Evolutionary conservation across 2,329 filamentous ascomycete genomes (phyloP), one percentile per base, ranked within the genome.

Genomic region (Didymella arachidicola): DNA sequence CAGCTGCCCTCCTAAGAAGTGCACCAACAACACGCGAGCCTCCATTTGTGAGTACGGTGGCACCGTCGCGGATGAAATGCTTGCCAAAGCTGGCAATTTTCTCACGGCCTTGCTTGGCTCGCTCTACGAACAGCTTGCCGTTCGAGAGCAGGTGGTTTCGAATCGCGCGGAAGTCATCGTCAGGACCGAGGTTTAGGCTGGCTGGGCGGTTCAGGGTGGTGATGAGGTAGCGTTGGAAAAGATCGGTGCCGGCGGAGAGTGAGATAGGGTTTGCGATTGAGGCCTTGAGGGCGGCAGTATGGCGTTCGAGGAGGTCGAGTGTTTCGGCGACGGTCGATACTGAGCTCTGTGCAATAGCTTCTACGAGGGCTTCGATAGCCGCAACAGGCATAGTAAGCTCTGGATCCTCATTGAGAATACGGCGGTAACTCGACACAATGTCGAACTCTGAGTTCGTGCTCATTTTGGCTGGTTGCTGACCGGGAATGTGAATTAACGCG

Each of bases 371-470:
- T 80, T 96, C 92, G 74, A 97, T 97, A 59, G 93, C 93, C 19
- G 95, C 95, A 54, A 99, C 91, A 63, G 95, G 93, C 87, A 97
- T 97, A 34, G 94, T 97, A 52, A 98, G 85, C 62, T 96, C 91
- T 11, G 90, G 84, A 76, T 98, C 93, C 50, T 85, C 83, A 58
- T 73, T 73, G 60, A 91, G 84, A 47, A 90, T 84, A 48, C 82
- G 79, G 69, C 86, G 83, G 80, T 91, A 91, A 45, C 86, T 86
- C 55, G 82, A 79, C 67, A 90, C 87, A 61, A 91, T 87, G 76
- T 83, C 79, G 69, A 80, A 81, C 7, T 61, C 59, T 18, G 73
- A 63, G 36, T 60, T 53, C 30, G 63, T 25, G 44, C 65, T 73
- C 72, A 75, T 75, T 47, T 59, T 69, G 62, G 59, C 51, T 48